Evolutionary conservation across 352 stramenopile genomes (phyloP).

Genomic region (Aphanomyces invadans): DNA sequence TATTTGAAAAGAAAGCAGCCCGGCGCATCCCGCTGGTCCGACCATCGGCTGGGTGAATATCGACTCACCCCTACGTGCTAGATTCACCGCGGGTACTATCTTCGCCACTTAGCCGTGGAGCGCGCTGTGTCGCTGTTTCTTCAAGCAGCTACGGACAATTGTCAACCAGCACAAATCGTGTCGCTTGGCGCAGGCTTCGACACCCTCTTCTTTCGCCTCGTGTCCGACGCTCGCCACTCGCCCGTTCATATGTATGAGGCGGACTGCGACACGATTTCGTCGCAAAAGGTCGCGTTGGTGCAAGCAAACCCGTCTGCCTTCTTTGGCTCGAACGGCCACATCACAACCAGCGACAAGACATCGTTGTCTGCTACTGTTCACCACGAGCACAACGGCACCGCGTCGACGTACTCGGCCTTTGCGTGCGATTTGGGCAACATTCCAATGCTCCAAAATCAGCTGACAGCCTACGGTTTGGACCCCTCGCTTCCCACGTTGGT

Average conservation of each 20-base stretch:
- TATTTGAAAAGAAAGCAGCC: constrained; percentile 52
- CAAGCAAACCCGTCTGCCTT: background rate
- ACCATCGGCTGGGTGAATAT: background rate
- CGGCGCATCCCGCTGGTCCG: constrained; percentile 57
- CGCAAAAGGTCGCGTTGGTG: constrained; percentile 42
- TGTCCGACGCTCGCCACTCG: constrained; percentile 2
- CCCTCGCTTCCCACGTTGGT: constrained; percentile 42
- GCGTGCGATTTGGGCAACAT: constrained; percentile 53
- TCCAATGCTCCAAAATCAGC: constrained; percentile 27
- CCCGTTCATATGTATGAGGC: constrained; percentile 44
- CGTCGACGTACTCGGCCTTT: constrained; percentile 38
- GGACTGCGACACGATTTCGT: constrained; percentile 50
- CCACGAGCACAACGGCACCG: background rate
- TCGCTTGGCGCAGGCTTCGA: constrained; percentile 40
- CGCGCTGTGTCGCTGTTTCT: constrained; percentile 54
- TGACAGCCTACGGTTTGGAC: constrained; percentile 33
- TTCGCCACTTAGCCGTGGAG: constrained; percentile 50
- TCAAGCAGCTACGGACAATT: constrained; percentile 22
- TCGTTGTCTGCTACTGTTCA: constrained; percentile 19
- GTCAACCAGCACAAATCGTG: constrained; percentile 22
- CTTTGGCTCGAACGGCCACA: background rate
- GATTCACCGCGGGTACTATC: constrained; percentile 74
- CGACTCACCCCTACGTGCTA: constrained; percentile 23
- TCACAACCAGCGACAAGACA: background rate
- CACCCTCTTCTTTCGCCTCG: constrained; percentile 61